Base-by-base conservation (phyloP, 352 stramenopile genomes). In the Globisporangium paroecandrum region DNA sequence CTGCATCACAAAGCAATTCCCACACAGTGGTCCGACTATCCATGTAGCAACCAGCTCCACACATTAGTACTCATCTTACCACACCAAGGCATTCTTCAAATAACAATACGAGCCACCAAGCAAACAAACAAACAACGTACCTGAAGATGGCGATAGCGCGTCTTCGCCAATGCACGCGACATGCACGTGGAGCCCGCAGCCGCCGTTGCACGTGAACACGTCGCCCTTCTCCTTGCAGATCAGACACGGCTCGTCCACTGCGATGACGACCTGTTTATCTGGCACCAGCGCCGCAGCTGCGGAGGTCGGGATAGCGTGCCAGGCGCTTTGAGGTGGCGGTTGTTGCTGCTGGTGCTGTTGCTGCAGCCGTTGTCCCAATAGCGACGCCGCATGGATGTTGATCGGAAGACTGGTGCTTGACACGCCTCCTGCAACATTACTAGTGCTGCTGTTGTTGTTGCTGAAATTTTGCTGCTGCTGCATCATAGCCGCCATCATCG, bases 1-100 rank as follows among this genome's bases (percentile, higher is more conserved):
- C 46, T 90, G 79, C 62, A 86, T 85, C 55, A 91, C 77, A 41
- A 79, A 89, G 62, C 86, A 94, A 55, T 78, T 94, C 43, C 82
- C 86, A 49, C 86, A 94, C 0, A 92, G 69, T 34, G 85, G 78
- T 0, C 79, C 82, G 7, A 81, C 85, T 93, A 27, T 10, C 3
- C 18, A 8, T 15, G 60, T 34, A 43, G 29, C 53, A 22, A 32
- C 12, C 54, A 59, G 25, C 24, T 43, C 18, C 12, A 29, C 18
- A 20, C 57, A 55, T 12, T 55, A 69, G 51, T 60, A 32, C 29
- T 24, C 15, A 15, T 62, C 5, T 20, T 27, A 29, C 25, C 27
- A 4, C 41, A 18, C 36, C 22, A 66, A 56, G 6, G 4, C 25
- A 47, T 20, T n/a, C 12, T n/a, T 47, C 41, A 47, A 46, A 43